Evolutionary conservation across 2,329 filamentous ascomycete genomes (phyloP).

Genomic region (Setomelanomma holmii): DNA sequence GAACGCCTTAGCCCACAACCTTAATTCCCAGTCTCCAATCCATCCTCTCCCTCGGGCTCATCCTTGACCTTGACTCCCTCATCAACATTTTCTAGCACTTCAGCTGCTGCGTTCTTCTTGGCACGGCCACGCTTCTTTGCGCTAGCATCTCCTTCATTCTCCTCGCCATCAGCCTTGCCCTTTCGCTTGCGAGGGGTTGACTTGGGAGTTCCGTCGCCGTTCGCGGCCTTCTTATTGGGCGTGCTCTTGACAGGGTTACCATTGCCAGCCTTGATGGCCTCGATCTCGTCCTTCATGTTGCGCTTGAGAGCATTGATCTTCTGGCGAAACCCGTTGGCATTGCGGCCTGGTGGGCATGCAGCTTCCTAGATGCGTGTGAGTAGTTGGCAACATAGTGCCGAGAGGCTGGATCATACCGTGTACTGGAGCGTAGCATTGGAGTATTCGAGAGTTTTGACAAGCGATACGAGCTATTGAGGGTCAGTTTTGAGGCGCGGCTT

Average conservation of each 20-base stretch:
- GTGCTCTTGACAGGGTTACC: not conserved
- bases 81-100: not conserved
- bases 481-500: too few relatives aligned
- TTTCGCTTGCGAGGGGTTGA: slow-evolving; percentile 27
- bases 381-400: too few relatives aligned
- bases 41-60: not conserved
- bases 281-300: not conserved
- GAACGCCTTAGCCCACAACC: not conserved
- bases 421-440: not conserved
- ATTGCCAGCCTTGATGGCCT: not conserved
- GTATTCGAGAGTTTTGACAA: not conserved
- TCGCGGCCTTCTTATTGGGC: slow-evolving; percentile 26
- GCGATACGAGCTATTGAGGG: not conserved
- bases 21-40: not conserved
- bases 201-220: not conserved
- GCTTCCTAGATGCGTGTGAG: too few relatives aligned
- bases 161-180: slow-evolving; percentile 6
- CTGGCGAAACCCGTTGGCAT: not conserved
- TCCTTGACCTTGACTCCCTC: not conserved
- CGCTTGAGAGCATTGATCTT: slow-evolving; percentile 1
- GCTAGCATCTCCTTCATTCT: not conserved
- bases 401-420: too few relatives aligned
- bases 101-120: slow-evolving; percentile 2
- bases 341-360: not conserved
- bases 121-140: slow-evolving; percentile 8